Evolutionary conservation across 768 basidiomycete species (phyloP).

Genomic region (Boletus edulis): DNA sequence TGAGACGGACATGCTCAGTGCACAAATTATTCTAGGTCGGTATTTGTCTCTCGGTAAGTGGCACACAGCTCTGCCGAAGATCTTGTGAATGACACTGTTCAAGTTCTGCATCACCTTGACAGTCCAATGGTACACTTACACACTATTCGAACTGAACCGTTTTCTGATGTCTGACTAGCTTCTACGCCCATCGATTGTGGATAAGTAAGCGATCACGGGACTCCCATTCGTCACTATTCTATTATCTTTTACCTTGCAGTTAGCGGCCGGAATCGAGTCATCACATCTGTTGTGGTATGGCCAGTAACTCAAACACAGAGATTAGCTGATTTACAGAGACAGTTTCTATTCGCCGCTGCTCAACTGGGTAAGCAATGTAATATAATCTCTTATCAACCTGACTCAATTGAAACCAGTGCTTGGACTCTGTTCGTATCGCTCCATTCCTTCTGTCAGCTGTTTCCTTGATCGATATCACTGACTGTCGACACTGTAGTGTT

Average conservation of each 20-base stretch:
- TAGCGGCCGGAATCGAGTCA: conserved; percentile 14
- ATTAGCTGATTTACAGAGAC: background rate
- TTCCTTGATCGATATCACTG: background rate
- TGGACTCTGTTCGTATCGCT: conserved; percentile 12
- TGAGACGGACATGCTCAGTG: background rate
- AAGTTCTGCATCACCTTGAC: conserved; percentile 19
- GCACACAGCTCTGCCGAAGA: background rate
- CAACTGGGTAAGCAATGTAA: conserved; percentile 12
- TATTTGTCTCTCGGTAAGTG: conserved; percentile 3
- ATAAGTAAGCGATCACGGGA: conserved; percentile 17
- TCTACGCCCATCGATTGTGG: conserved; percentile 27
- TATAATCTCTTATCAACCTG: background rate
- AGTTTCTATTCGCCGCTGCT: conserved; percentile 6
- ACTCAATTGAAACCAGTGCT: conserved; percentile 4
- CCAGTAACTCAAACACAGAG: background rate
- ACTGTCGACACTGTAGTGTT: background rate
- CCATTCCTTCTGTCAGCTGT: background rate
- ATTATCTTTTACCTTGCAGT: conserved; percentile 11
- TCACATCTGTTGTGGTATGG: conserved; percentile 17
- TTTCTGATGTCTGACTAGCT: conserved; percentile 9
- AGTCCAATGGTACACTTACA: conserved; percentile 16
- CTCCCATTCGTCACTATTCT: background rate
- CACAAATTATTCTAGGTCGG: background rate
- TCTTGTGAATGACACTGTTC: background rate
- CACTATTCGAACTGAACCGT: background rate